Evolutionary conservation across 805 yeast genomes (phyloP).

Genomic region (Zygotorulaspora sp.): DNA sequence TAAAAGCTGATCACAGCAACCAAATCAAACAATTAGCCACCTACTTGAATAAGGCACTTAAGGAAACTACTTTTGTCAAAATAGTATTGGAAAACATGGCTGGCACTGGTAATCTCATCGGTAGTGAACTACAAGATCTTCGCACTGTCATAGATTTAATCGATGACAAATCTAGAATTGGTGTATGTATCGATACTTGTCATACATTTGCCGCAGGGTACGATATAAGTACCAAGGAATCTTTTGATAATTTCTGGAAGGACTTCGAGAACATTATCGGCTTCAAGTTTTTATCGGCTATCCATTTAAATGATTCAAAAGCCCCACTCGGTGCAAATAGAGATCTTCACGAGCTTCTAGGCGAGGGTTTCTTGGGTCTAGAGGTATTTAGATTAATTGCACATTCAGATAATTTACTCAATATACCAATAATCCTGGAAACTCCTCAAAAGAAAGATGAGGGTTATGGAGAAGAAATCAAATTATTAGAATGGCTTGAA

Average conservation of each 20-base stretch:
- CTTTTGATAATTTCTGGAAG: slow-evolving; percentile 65
- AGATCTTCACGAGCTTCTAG: slow-evolving; percentile 86
- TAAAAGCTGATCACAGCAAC: slow-evolving; percentile 61
- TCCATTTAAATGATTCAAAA: slow-evolving; percentile 92
- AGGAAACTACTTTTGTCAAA: slow-evolving; percentile 70
- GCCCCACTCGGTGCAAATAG: slow-evolving; percentile 87
- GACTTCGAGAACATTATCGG: slow-evolving; percentile 75
- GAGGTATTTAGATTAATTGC: slow-evolving; percentile 78
- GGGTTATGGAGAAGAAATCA: slow-evolving; percentile 76
- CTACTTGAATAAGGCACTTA: slow-evolving; percentile 73
- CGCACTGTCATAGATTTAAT: slow-evolving; percentile 67
- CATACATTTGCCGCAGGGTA: slow-evolving; percentile 97
- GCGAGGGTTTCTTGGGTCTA: slow-evolving; percentile 83
- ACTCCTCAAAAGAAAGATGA: slow-evolving; percentile 75
- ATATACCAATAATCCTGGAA: slow-evolving; percentile 78
- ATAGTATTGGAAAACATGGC: slow-evolving; percentile 97
- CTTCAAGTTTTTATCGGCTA: slow-evolving; percentile 63
- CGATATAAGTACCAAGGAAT: slow-evolving; percentile 61
- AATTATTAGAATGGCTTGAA: slow-evolving; percentile 74
- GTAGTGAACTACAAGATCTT: slow-evolving; percentile 74
- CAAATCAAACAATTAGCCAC: slow-evolving; percentile 69
- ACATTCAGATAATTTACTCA: slow-evolving; percentile 55
- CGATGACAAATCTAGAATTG: slow-evolving; percentile 80
- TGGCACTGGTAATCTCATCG: slow-evolving; percentile 89
- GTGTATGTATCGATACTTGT: slow-evolving; percentile 95